phyloP scores from a whole-genome alignment of 371 early-diverging fungal species.

The Thermomucor indicae-seudaticae region DNA sequence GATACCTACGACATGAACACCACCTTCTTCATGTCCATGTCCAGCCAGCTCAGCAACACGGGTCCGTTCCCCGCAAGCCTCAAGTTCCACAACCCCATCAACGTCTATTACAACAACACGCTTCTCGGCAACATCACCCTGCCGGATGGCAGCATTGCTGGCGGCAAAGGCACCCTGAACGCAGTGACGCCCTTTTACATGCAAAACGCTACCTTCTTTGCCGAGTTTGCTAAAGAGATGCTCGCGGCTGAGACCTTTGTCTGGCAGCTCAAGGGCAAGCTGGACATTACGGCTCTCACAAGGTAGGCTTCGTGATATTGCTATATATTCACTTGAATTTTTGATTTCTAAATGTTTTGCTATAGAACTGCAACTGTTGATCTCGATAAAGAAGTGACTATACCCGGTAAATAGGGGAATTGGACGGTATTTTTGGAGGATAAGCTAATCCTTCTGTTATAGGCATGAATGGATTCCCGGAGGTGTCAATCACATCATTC shows the following conservation, averaged over 20 bases:
- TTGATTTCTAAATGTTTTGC: background rate
- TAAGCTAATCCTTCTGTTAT: background rate
- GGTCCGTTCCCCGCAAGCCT: conserved; percentile 55
- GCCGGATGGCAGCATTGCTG: conserved; percentile 43
- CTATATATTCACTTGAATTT: background rate
- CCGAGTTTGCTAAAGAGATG: conserved; percentile 42
- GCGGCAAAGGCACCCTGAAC: conserved; percentile 33
- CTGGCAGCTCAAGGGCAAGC: conserved; percentile 46
- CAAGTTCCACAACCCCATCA: conserved; percentile 40
- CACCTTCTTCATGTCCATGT: conserved; percentile 48
- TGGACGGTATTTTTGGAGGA: background rate
- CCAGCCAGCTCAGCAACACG: conserved; percentile 45
- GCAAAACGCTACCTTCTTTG: conserved; percentile 32
- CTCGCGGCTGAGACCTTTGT: conserved; percentile 38
- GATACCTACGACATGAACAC: conserved; percentile 21
- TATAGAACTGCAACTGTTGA: conserved; percentile 28
- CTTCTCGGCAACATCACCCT: conserved; percentile 48
- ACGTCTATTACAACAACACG: conserved; percentile 35
- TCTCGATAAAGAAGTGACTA: conserved; percentile 25
- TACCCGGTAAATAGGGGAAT: conserved; percentile 22
- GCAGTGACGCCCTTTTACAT: conserved; percentile 34
- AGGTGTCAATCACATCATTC: conserved; percentile 52
- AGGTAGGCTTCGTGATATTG: conserved; percentile 13
- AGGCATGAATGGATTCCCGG: conserved; percentile 57
- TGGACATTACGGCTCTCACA: conserved; percentile 45